phyloP scores from a whole-genome alignment of 2,329 filamentous ascomycete species.

The Cryphonectria naterciae region DNA sequence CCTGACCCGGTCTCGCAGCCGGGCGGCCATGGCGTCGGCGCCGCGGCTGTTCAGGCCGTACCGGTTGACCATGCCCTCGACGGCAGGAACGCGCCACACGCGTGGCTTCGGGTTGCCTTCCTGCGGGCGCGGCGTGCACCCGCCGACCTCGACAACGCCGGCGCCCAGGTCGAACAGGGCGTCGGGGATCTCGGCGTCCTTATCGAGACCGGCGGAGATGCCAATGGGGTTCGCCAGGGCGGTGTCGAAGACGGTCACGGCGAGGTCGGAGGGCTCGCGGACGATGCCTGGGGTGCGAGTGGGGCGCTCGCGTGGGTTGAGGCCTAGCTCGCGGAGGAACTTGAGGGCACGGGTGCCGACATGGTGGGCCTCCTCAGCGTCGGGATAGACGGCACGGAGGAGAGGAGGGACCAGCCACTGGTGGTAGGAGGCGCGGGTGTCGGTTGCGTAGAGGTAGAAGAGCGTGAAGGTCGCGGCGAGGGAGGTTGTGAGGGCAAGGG shows the following conservation, averaged over 20 bases:
- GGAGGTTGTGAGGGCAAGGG: slow-evolving; percentile 45
- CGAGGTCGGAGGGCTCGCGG: slow-evolving; percentile 43
- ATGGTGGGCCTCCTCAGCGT: slow-evolving; percentile 93
- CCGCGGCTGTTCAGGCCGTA: slow-evolving; percentile 94
- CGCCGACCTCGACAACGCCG: slow-evolving; percentile 88
- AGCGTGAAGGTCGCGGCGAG: slow-evolving; percentile 49
- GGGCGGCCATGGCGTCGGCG: slow-evolving; percentile 81
- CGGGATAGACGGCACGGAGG: slow-evolving; percentile 68
- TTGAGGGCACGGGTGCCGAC: slow-evolving; percentile 73
- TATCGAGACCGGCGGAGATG: slow-evolving; percentile 63
- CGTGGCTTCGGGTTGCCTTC: slow-evolving; percentile 84
- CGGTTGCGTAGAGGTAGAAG: slow-evolving; percentile 71
- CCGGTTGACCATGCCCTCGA: slow-evolving; percentile 90
- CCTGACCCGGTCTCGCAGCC: slow-evolving; percentile 76
- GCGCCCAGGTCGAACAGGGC: slow-evolving; percentile 83
- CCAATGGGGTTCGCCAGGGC: slow-evolving; percentile 83
- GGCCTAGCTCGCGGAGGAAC: slow-evolving; percentile 70
- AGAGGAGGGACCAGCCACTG: slow-evolving; percentile 68
- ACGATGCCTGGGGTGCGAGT: slow-evolving; percentile 37
- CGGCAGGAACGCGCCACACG: slow-evolving; percentile 81
- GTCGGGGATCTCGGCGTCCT: slow-evolving; percentile 73
- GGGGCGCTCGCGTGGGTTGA: slow-evolving; percentile 82
- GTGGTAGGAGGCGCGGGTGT: slow-evolving; percentile 73
- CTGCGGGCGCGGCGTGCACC: slow-evolving; percentile 85
- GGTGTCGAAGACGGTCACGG: slow-evolving; percentile 71